Conservation (phyloP, 2,329 filamentous ascomycete genomes). For the Arthrinium phaeospermum region DNA sequence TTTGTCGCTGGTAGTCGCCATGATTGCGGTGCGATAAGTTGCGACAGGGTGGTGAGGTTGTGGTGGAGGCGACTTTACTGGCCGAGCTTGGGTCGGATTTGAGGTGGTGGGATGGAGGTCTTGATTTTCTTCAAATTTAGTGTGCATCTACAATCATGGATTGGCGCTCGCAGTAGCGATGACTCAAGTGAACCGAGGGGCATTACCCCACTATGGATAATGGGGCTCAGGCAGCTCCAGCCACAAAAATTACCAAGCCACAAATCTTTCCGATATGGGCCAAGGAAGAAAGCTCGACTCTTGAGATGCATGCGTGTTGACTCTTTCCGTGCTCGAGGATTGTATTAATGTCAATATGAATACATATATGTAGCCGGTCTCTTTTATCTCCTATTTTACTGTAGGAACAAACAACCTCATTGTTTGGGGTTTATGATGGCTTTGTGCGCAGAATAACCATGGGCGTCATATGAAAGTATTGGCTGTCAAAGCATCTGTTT, state of each 20-base stretch:
- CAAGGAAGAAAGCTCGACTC: too few relatives aligned
- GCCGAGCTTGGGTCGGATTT: conserved; percentile 15
- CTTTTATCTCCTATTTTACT: background rate
- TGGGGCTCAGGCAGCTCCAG: background rate
- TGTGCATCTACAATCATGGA: conserved; percentile 18
- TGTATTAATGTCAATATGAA: background rate
- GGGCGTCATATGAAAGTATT: background rate
- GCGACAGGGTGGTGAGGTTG: background rate
- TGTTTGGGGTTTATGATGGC: background rate
- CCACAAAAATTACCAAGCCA: background rate
- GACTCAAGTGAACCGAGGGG: conserved; percentile 20
- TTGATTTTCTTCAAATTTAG: conserved; percentile 21
- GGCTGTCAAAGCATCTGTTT: background rate
- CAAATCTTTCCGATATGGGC: background rate
- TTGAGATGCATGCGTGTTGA: background rate
- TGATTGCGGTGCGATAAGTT: conserved; percentile 15
- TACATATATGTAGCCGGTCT: background rate
- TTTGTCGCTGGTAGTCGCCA: conserved; percentile 52
- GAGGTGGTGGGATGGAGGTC: conserved; percentile 15
- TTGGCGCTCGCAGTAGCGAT: conserved; percentile 11
- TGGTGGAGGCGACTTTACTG: conserved; percentile 13
- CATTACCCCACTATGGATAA: conserved; percentile 17
- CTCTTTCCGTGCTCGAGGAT: background rate
- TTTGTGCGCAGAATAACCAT: background rate
- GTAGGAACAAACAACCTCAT: background rate